Base-by-base conservation (phyloP, 352 stramenopile species). In the Phytophthora tentaculata region DNA sequence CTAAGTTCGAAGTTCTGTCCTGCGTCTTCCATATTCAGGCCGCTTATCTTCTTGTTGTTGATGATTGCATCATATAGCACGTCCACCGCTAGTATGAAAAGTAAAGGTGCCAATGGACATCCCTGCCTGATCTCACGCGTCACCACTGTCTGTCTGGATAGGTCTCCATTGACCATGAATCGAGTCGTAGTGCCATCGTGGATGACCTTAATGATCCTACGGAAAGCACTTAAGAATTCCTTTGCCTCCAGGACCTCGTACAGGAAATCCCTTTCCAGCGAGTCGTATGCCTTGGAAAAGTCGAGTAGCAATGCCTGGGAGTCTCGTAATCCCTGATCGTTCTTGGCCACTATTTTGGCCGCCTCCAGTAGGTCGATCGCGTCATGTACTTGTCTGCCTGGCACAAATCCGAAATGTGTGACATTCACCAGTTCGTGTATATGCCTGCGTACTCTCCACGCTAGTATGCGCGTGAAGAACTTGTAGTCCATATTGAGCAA, bases 221-320 rank as follows among this genome's bases (percentile, higher is more conserved):
- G 55, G 8, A 67, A 55, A 17, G 12, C 35, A 14, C 5, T 13
- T 0, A 1, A 39, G 41, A 26, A 66, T 29, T 7, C 48, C 28
- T 24, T 64, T 43, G 14, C 19, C 20, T 32, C 2, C 4, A 67
- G 39, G 3, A 60, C 50, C 22, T 23, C 20, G 10, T 60, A 2
- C 4, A 59, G 14, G 19, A 55, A 67, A 0, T 54, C 28, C 9
- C 59, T 41, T 19, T 67, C 50, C 13, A 67, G 20, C 0, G 59
- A 67, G 9, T 67, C 39, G 28, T 54, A 67, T 3, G 39, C 59
- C 32, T 67, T 55, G 1, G 41, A 39, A 23, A 60, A 60, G 29
- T 60, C 59, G 0, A 67, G 14, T 10, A 67, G 10, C 2, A 67
- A 20, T 6, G 41, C 59, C 14, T 59, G 39, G 2, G 50, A 49